Percentiles rank a stretch among this genome's conserved stretches.
Evolutionary conservation across 805 yeast genomes (phyloP).

Genomic region (Metschnikowia orientalis): DNA sequence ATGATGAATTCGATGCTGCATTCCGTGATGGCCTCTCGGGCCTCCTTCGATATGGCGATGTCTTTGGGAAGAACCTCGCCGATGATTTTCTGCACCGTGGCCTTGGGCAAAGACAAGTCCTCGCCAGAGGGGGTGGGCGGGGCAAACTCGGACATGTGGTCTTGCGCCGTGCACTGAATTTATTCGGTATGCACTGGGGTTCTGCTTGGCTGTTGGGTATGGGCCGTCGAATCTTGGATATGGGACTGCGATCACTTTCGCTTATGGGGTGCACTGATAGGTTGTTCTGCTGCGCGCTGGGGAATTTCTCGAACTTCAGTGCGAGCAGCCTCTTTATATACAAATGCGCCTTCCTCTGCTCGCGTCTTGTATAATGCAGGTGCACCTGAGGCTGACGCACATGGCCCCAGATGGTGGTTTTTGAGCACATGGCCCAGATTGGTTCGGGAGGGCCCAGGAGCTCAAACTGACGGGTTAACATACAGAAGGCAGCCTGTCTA

Average conservation of each 20-base stretch:
- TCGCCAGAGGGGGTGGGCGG: slow-evolving; percentile 29
- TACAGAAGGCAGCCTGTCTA: too few relatives aligned
- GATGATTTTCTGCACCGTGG: slow-evolving; percentile 93
- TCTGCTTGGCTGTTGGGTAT: too few relatives aligned
- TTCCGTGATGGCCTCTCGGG: slow-evolving; percentile 91
- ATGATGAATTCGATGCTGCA: slow-evolving; percentile 94
- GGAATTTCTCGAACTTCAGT: too few relatives aligned
- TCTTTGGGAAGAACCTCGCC: slow-evolving; percentile 88
- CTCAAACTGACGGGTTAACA: too few relatives aligned
- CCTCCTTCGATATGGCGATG: slow-evolving; percentile 83
- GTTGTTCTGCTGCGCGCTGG: too few relatives aligned
- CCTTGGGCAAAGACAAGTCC: slow-evolving; percentile 49
- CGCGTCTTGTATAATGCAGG: slow-evolving; percentile 1
- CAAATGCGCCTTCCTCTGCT: slow-evolving; percentile 2
- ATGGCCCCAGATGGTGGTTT: too few relatives aligned
- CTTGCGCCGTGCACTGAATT: neutral
- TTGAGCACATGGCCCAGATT: too few relatives aligned
- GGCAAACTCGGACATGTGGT: slow-evolving; percentile 37
- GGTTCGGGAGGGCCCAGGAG: too few relatives aligned
- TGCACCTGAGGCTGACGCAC: too few relatives aligned
- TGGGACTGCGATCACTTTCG: too few relatives aligned
- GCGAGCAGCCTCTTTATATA: slow-evolving; percentile 8
- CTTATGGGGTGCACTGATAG: too few relatives aligned
- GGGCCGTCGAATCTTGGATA: too few relatives aligned
- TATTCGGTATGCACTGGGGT: neutral